Evolutionary conservation across 345 rosid genomes (phyloP).

Genomic region (Microthlaspi erraticum): DNA sequence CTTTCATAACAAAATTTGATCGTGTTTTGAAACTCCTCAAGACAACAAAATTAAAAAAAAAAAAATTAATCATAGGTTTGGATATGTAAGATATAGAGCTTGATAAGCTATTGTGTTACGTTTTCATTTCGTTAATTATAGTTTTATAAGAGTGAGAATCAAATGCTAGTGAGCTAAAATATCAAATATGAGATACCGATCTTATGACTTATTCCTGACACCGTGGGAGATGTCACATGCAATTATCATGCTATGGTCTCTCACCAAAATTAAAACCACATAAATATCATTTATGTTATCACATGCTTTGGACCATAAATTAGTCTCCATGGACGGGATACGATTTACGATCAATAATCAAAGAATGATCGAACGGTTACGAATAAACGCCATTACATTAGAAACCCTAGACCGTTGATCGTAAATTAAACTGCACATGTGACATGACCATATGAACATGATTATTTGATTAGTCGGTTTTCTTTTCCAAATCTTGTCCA

Average conservation of each 20-base stretch:
- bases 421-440: conserved; percentile 23
- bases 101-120: no score
- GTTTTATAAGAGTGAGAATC: not conserved
- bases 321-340: not conserved
- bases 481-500: conserved; percentile 19
- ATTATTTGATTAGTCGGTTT: conserved; percentile 25
- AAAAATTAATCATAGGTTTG: no score
- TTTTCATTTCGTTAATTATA: no score
- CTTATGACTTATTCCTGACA: not conserved
- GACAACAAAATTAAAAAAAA: no score
- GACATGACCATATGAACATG: conserved; percentile 29
- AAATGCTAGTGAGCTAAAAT: conserved; percentile 7
- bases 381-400: not conserved
- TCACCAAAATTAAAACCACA: conserved; percentile 22
- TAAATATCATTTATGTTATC: conserved; percentile 24
- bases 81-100: no score
- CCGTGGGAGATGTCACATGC: conserved; percentile 36
- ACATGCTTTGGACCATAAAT: conserved; percentile 38
- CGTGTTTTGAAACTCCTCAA: no score
- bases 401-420: conserved; percentile 26
- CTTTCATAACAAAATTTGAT: no score
- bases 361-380: conserved; percentile 22
- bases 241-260: conserved; percentile 13
- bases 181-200: conserved; percentile 8
- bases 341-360: not conserved